Evolutionary conservation across 768 basidiomycete species (phyloP).

Genomic region (Mycena pura): DNA sequence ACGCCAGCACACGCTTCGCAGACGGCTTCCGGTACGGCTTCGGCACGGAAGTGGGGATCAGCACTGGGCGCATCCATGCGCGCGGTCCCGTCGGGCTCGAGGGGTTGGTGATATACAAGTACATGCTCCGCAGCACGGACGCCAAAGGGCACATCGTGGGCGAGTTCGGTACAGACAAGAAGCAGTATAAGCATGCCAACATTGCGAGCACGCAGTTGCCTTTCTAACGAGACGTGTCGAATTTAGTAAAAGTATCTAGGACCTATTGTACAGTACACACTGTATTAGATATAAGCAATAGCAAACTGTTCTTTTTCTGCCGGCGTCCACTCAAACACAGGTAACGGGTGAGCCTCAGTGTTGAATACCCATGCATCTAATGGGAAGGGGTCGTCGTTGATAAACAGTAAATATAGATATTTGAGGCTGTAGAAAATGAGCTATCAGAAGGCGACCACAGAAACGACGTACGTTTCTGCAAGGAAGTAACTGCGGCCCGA

Average conservation of each 20-base stretch:
- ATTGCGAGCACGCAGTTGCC: conserved; percentile 8
- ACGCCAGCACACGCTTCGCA: conserved; percentile 94
- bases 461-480: conserved; percentile 50
- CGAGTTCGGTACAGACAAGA: conserved; percentile 84
- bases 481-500: conserved; percentile 49
- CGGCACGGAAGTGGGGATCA: conserved; percentile 97
- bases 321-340: conserved; percentile 68
- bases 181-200: conserved; percentile 68
- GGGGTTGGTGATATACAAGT: conserved; percentile 95
- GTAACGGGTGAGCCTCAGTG: conserved; percentile 80
- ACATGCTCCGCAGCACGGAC: conserved; percentile 82
- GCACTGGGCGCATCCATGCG: conserved; percentile 95
- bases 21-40: conserved; percentile 98
- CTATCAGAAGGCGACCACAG: background rate
- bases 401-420: conserved; percentile 76
- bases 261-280: background rate
- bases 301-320: conserved; percentile 54
- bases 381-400: conserved; percentile 64
- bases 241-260: conserved; percentile 10
- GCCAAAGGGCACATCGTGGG: conserved; percentile 82
- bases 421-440: conserved; percentile 55
- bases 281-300: conserved; percentile 29
- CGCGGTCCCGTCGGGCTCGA: conserved; percentile 95
- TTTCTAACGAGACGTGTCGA: conserved; percentile 3
- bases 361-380: conserved; percentile 67